Evolutionary conservation across 805 yeast species (phyloP), one percentile per base, ranked within the genome.

Genomic region (Metschnikowia continentalis): DNA sequence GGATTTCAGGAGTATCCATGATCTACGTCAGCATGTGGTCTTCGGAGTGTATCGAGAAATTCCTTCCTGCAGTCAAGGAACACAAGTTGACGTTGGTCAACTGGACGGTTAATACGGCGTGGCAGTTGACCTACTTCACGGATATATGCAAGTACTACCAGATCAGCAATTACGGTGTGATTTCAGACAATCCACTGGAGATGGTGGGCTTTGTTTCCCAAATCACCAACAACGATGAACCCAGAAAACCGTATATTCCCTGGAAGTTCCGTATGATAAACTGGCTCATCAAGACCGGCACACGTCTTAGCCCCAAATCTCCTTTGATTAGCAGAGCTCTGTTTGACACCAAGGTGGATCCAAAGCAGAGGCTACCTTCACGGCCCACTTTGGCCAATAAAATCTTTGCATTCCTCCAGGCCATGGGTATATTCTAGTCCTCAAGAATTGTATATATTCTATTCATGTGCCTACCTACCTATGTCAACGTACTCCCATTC

Each of bases 1-100:
- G 62, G 48, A 47, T 63, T 17, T 66, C 74, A 0, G 77, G 75
- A 0, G 64, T 74, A 1, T 71, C 76, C 6, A 50, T 74, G 30
- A 54, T 72, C 33, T 72, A 74, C 52, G 56, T 72, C 30, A 56
- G 61, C 54, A 72, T 74, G 11, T 74, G 77, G 77, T 63, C 71
- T 1, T 41, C 52, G 2, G 69, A 62, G 2, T 74, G 71, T 38
- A 51, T 74, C 13, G 62, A 64, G 19, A 60, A 61, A 41, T 73
- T 74, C 55, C 52, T 73, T 48, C 78, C 78, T 0, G 58, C 69
- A n/a, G 53, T 65, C 23, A 64, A 63, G 51, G 49, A 53, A 10
- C 69, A 73, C 46, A 54, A 67, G 50, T 55, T 72, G 56, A 63
- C 62, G 45, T 58, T 74, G 36, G 71, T 60, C 49, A 61, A 70